Percentiles rank a stretch among this genome's conserved stretches.
phyloP scores from a whole-genome alignment of 2,329 filamentous ascomycete genomes.

The Huntiella savannae region DNA sequence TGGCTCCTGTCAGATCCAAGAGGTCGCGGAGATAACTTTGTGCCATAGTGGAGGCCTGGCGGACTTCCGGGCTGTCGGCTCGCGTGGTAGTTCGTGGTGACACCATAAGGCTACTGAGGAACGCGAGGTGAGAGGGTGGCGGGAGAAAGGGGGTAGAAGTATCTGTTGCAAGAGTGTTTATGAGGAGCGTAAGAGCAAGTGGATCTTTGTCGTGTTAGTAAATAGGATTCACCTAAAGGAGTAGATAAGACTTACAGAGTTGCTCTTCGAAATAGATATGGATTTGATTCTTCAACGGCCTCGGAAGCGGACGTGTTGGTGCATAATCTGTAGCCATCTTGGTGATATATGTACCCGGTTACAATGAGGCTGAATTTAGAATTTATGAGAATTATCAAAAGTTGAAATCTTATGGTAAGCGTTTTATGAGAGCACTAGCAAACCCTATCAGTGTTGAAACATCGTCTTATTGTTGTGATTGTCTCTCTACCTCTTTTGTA shows the following conservation, averaged over 20 bases:
- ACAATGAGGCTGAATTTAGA: too few relatives aligned
- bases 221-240: background rate
- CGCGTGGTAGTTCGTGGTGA: slow-evolving; percentile 66
- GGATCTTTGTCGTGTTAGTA: slow-evolving; percentile 30
- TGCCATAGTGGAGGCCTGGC: slow-evolving; percentile 45
- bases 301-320: slow-evolving; percentile 1
- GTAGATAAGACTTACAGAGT: slow-evolving; percentile 14
- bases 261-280: slow-evolving; percentile 12
- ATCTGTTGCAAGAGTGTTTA: slow-evolving; percentile 40
- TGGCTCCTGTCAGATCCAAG: slow-evolving; percentile 43
- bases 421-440: too few relatives aligned
- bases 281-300: slow-evolving; percentile 8
- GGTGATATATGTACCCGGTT: too few relatives aligned
- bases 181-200: slow-evolving; percentile 44
- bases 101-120: slow-evolving; percentile 64
- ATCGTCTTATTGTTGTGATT: too few relatives aligned
- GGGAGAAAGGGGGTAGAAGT: slow-evolving; percentile 34
- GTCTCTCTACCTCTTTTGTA: too few relatives aligned
- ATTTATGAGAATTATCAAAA: too few relatives aligned
- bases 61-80: slow-evolving; percentile 38
- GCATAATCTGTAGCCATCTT: too few relatives aligned
- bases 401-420: too few relatives aligned
- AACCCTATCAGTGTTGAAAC: too few relatives aligned
- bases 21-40: slow-evolving; percentile 52
- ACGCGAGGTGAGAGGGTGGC: slow-evolving; percentile 50